Evolutionary conservation across 2,329 filamentous ascomycete genomes (phyloP).

Genomic region (Talaromyces sp.): DNA sequence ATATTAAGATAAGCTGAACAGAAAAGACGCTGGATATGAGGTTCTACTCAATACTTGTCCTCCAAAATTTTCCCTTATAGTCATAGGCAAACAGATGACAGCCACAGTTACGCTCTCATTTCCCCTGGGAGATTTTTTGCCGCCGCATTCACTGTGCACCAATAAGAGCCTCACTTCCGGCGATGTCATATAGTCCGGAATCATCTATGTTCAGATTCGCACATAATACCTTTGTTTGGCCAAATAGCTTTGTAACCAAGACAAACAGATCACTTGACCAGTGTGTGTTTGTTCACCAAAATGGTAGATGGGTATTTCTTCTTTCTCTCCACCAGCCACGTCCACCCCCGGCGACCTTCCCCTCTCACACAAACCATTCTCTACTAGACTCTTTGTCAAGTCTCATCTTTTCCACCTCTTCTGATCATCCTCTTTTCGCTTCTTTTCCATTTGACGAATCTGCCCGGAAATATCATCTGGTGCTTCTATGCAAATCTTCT

Average conservation of each 20-base stretch:
- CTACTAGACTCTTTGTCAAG: not conserved
- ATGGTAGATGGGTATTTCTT: not conserved
- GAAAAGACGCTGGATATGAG: not conserved
- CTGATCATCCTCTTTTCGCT: not conserved
- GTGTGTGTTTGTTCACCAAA: not conserved
- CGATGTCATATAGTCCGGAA: slow-evolving; percentile 5
- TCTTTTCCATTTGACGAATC: not conserved
- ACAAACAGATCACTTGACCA: not conserved
- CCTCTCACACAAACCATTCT: not conserved
- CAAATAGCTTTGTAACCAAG: not conserved
- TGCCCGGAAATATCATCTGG: not conserved
- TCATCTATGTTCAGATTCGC: not conserved
- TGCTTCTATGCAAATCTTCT: not conserved
- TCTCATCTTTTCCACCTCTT: not conserved
- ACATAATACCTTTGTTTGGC: slow-evolving; percentile 3
- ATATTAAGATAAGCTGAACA: not conserved
- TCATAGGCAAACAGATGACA: not conserved
- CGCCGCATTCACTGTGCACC: slow-evolving; percentile 4
- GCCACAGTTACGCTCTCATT: slow-evolving; percentile 6
- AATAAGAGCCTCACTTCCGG: not conserved
- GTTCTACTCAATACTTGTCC: not conserved
- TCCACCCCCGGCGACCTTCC: not conserved
- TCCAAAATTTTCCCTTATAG: not conserved
- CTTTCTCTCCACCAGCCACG: not conserved
- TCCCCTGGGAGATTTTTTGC: not conserved